These are phyloP conservation scores for Phytophthora fragariaefolia DNA, from an alignment of 352 stramenopile genomes.

Conservation along the genomic window DNA sequence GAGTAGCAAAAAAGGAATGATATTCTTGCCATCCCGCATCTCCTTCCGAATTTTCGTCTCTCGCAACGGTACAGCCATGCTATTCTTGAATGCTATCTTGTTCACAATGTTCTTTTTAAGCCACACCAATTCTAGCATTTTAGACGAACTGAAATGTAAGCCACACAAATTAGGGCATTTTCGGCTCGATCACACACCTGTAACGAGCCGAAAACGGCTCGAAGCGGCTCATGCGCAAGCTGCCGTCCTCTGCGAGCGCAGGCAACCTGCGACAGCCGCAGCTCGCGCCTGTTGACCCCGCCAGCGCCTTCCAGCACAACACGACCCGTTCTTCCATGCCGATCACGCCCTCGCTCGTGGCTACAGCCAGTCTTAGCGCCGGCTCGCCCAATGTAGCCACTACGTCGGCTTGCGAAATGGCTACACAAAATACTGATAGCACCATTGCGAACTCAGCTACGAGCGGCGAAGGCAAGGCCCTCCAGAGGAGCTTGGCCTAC, in stretches of 20 bases:
- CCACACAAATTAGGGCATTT: too few species aligned
- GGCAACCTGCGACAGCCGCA: slow-evolving; percentile 22
- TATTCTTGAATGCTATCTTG: too few species aligned
- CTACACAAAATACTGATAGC: background rate
- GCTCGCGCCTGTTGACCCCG: slow-evolving; percentile 1
- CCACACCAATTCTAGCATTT: too few species aligned
- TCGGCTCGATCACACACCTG: background rate
- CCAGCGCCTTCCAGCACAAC: background rate
- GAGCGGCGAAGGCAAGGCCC: slow-evolving; percentile 1
- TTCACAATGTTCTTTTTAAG: too few species aligned
- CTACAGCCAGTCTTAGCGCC: background rate
- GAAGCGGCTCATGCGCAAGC: slow-evolving; percentile 14
- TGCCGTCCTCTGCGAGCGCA: slow-evolving; percentile 17
- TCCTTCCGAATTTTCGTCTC: too few species aligned
- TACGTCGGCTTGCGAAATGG: slow-evolving; percentile 1
- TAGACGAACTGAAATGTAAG: too few species aligned
- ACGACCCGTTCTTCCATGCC: slow-evolving; percentile 2
- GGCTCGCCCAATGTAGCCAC: slow-evolving; percentile 12
- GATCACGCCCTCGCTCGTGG: background rate
- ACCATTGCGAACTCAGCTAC: background rate
- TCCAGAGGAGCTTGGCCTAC: slow-evolving; percentile 55
- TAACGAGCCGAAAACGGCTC: background rate
- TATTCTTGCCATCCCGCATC: too few species aligned
- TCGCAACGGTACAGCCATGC: too few species aligned
- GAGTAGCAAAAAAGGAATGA: too few species aligned